phyloP scores from a whole-genome alignment of 148 eudicot species.

The Rhododendron kiyosumense region DNA sequence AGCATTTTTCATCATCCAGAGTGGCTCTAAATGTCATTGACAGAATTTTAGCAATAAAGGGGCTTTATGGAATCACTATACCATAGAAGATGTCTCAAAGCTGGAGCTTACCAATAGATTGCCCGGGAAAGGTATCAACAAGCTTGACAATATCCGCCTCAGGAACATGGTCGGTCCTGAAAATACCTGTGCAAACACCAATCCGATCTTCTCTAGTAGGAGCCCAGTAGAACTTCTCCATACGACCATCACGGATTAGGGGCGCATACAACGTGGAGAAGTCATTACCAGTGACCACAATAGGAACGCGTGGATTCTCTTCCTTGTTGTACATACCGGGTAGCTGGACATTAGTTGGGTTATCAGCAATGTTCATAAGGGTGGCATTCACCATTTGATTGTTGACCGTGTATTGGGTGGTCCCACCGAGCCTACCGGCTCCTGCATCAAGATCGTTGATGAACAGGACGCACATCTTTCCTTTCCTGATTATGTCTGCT shows the following conservation, averaged over 20 bases:
- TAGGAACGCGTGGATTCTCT: conserved; percentile 37
- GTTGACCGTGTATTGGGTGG: conserved; percentile 46
- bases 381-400: conserved; percentile 52
- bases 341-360: conserved; percentile 43
- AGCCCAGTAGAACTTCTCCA: conserved; percentile 53
- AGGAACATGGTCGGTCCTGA: conserved; percentile 28
- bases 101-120: conserved; percentile 31
- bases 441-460: conserved; percentile 53
- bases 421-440: conserved; percentile 38
- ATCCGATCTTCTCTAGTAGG: conserved; percentile 41
- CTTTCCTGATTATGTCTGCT: conserved; percentile 35
- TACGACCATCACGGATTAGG: conserved; percentile 44
- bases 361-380: conserved; percentile 53
- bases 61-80: background rate
- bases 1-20: background rate
- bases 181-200: conserved; percentile 40
- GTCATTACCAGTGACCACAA: conserved; percentile 40
- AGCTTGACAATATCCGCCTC: conserved; percentile 27
- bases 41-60: background rate
- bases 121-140: conserved; percentile 39
- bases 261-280: conserved; percentile 45
- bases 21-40: background rate
- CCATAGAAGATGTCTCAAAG: background rate
- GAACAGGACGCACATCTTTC: conserved; percentile 44
- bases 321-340: conserved; percentile 47